A percentile compares a stretch with the other conserved stretches of the same genome.
These are phyloP conservation scores for Ganoderma resinaceum DNA, from an alignment of 1,284 basidiomycete genomes.

Conservation along the genomic window DNA sequence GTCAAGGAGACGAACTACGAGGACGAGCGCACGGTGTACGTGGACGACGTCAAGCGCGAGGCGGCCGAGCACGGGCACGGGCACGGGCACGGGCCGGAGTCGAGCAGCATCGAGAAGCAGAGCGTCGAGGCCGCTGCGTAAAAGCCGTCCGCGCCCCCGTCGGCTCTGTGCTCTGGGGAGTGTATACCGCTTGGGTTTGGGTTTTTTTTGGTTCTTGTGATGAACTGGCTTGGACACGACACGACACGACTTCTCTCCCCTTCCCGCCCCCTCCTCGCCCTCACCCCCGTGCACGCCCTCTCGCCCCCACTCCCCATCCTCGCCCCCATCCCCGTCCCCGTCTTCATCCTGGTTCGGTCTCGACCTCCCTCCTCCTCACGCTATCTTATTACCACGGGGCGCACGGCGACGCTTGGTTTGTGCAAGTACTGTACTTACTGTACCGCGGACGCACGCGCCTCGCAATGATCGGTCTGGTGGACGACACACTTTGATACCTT, in stretches of 20 bases:
- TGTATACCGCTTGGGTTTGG: too few species aligned
- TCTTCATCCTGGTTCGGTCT: too few species aligned
- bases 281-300: not conserved
- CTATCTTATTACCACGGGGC: conserved; percentile 6
- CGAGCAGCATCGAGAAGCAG: conserved; percentile 26
- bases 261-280: too few species aligned
- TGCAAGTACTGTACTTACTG: not conserved
- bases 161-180: too few species aligned
- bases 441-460: conserved; percentile 6
- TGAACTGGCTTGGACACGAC: not conserved
- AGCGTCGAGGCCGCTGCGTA: not conserved
- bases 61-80: conserved; percentile 30
- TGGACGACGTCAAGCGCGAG: conserved; percentile 38
- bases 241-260: not conserved
- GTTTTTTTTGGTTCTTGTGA: not conserved
- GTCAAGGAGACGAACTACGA: conserved; percentile 50
- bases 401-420: conserved; percentile 7
- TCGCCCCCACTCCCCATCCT: too few species aligned
- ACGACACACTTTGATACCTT: conserved; percentile 6
- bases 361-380: not conserved
- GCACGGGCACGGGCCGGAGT: conserved; percentile 4
- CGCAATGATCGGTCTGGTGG: not conserved
- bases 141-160: not conserved
- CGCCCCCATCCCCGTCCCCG: too few species aligned
- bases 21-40: conserved; percentile 44